phyloP scores from a whole-genome alignment of 1,139 yeast genomes.

The Kurtzmaniella quercitrusa region DNA sequence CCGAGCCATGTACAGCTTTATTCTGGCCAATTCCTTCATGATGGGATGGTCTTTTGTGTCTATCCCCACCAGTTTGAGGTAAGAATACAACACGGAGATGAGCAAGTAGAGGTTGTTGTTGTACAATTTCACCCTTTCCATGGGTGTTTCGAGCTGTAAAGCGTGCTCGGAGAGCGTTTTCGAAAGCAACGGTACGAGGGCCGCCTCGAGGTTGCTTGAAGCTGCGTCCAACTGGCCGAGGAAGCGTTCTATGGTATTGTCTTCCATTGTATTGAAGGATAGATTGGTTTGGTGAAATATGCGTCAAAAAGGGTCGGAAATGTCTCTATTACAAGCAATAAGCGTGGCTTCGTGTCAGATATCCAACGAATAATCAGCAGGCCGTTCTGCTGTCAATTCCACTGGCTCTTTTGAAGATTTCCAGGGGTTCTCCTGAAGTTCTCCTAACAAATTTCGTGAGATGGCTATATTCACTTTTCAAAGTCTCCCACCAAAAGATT shows the following conservation, averaged over 20 bases:
- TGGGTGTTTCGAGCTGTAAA: constrained; percentile 23
- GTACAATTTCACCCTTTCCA: constrained; percentile 33
- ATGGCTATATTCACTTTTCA: not conserved
- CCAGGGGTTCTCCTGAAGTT: too few relatives aligned
- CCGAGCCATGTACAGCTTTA: constrained; percentile 65
- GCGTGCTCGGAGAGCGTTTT: constrained; percentile 31
- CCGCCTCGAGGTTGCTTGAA: constrained; percentile 23
- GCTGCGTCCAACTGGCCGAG: constrained; percentile 25
- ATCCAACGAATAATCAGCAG: too few relatives aligned
- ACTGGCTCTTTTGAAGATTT: not conserved
- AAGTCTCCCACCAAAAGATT: not conserved
- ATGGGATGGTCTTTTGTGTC: constrained; percentile 59
- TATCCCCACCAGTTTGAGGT: constrained; percentile 57
- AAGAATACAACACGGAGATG: constrained; percentile 48
- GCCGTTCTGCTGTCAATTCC: too few relatives aligned
- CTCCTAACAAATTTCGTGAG: not conserved
- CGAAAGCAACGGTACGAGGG: constrained; percentile 31
- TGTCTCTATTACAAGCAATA: too few relatives aligned
- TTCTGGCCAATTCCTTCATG: constrained; percentile 65
- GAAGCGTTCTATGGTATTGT: constrained; percentile 18
- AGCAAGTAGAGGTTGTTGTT: constrained; percentile 43
- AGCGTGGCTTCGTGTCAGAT: too few relatives aligned
- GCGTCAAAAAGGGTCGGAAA: too few relatives aligned
- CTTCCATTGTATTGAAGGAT: too few relatives aligned
- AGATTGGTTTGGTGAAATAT: too few relatives aligned